Conservation (phyloP, 192 early-diverging fungal species). For the Umbelopsis sp. region DNA sequence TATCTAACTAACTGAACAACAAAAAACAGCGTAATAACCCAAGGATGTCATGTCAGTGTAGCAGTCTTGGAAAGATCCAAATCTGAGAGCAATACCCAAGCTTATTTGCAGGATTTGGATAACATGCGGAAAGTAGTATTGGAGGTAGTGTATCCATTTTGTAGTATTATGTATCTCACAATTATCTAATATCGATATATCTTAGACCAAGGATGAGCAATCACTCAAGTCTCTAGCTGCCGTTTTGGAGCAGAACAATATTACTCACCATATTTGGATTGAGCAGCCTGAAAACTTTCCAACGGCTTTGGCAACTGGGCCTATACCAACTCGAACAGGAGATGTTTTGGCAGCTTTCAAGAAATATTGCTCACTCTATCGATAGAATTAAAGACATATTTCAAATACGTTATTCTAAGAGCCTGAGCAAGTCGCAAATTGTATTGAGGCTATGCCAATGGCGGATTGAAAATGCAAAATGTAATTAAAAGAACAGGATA, state of each 20-base stretch:
- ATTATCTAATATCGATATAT: neutral
- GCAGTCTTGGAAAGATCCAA: slow-evolving; percentile 64
- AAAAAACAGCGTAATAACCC: slow-evolving; percentile 62
- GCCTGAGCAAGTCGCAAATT: neutral
- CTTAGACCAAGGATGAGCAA: slow-evolving; percentile 65
- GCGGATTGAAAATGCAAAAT: slow-evolving; percentile 9
- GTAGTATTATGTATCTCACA: neutral
- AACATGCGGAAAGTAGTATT: slow-evolving; percentile 79
- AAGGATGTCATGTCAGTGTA: slow-evolving; percentile 73
- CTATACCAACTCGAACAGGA: slow-evolving; percentile 51
- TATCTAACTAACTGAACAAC: neutral
- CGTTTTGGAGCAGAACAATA: slow-evolving; percentile 51
- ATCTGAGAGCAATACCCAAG: slow-evolving; percentile 60
- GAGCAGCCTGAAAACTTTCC: slow-evolving; percentile 79
- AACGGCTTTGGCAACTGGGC: slow-evolving; percentile 72
- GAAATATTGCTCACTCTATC: slow-evolving; percentile 43
- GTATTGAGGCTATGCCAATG: slow-evolving; percentile 1
- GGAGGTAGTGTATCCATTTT: slow-evolving; percentile 52
- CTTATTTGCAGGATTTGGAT: slow-evolving; percentile 61
- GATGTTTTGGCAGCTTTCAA: slow-evolving; percentile 52
- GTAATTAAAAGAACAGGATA: slow-evolving; percentile 5
- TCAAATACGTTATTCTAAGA: neutral
- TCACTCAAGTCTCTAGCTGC: slow-evolving; percentile 60
- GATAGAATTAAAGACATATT: slow-evolving; percentile 2
- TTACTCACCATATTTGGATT: slow-evolving; percentile 68